A percentile compares a stretch with the other conserved stretches of the same genome.
phyloP scores from a whole-genome alignment of 1,139 yeast species.

The Lodderomyces orthopsilosis region DNA sequence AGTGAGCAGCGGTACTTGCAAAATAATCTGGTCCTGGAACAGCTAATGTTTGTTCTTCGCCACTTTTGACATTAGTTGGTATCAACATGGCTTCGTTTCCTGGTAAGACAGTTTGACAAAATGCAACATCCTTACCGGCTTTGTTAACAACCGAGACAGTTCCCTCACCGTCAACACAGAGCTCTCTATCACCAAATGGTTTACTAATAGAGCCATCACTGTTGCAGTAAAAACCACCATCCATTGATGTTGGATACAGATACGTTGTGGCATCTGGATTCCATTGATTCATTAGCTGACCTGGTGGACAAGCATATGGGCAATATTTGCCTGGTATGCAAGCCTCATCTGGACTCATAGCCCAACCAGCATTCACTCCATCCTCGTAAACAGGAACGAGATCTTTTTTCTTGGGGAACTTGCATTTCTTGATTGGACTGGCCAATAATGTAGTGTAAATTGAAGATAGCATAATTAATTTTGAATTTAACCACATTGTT shows the following conservation, averaged over 20 bases:
- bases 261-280: slow-evolving; percentile 58
- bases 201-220: slow-evolving; percentile 63
- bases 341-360: slow-evolving; percentile 71
- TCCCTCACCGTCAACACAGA: slow-evolving; percentile 77
- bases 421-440: slow-evolving; percentile 32
- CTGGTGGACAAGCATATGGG: slow-evolving; percentile 87
- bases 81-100: slow-evolving; percentile 94
- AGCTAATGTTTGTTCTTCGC: slow-evolving; percentile 52
- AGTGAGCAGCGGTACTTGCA: slow-evolving; percentile 82
- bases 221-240: slow-evolving; percentile 82
- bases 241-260: slow-evolving; percentile 65
- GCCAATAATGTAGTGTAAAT: slow-evolving; percentile 3
- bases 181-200: slow-evolving; percentile 56
- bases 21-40: slow-evolving; percentile 79
- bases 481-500: slow-evolving; percentile 3
- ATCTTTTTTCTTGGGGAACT: slow-evolving; percentile 64
- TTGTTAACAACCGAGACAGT: slow-evolving; percentile 61
- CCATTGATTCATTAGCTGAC: slow-evolving; percentile 79
- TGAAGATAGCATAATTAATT: neutral
- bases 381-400: slow-evolving; percentile 63
- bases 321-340: slow-evolving; percentile 77
- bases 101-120: slow-evolving; percentile 90
- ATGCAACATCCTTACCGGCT: slow-evolving; percentile 60
- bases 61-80: slow-evolving; percentile 63
- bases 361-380: slow-evolving; percentile 78